Percentiles rank a stretch among this genome's conserved stretches.
Conservation (phyloP, 441 rosid genomes). For the Eruca vesicaria region DNA sequence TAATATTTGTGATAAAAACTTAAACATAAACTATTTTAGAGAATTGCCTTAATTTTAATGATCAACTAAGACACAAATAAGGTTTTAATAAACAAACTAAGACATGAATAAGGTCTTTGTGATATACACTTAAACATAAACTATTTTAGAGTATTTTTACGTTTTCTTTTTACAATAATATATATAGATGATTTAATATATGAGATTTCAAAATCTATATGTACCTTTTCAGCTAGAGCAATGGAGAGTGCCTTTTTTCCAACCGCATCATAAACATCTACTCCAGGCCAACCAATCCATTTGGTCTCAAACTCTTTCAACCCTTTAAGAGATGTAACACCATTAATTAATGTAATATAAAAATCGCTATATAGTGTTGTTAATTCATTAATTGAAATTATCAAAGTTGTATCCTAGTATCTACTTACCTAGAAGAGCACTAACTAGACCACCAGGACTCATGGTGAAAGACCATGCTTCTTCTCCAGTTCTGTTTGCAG, state of each 20-base stretch:
- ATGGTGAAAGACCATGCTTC: constrained; percentile 87
- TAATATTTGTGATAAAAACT: too few relatives aligned
- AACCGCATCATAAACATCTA: constrained; percentile 83
- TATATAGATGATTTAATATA: background rate
- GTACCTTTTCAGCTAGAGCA: constrained; percentile 88
- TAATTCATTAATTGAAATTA: background rate
- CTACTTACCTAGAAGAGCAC: constrained; percentile 79
- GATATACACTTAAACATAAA: background rate
- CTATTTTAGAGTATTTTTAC: background rate
- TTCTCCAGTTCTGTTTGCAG: constrained; percentile 88
- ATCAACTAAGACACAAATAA: background rate
- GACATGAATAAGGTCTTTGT: background rate
- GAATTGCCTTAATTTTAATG: too few relatives aligned
- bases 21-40: too few relatives aligned
- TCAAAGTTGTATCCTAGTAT: background rate
- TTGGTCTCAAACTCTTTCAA: constrained; percentile 94
- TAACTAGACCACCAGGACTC: constrained; percentile 96
- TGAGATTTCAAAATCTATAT: too few relatives aligned
- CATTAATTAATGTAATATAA: background rate
- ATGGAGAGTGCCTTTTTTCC: constrained; percentile 86
- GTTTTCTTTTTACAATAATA: background rate
- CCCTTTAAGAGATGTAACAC: constrained; percentile 42
- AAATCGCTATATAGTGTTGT: background rate
- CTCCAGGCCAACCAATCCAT: constrained; percentile 99
- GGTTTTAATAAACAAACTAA: background rate